Base-by-base conservation (phyloP, 1,139 yeast species). In the Suhomyces bribrorum region DNA sequence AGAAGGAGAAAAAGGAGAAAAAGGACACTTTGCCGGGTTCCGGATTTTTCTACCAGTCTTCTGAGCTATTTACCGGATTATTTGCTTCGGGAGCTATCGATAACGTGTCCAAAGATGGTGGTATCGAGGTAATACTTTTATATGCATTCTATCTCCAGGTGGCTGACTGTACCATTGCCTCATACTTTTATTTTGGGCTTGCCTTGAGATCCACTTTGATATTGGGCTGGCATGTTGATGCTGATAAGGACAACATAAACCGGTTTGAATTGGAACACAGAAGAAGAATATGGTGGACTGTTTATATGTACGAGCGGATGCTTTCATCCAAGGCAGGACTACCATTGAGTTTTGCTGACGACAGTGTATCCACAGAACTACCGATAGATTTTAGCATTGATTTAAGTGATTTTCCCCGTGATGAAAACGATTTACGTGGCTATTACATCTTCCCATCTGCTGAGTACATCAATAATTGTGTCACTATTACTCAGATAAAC, bases 271-370 rank as follows among this genome's bases (percentile, higher is more conserved):
- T 84, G 37, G 96, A 87, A 50, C 95, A 87, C 57, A 67, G 94
- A 48, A 69, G 95, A 54, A 66, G 96, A 49, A 64, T 87, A 14
- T 87, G 95, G 92, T 87, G 96, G 96, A 86, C 95, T 0, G 90
- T 86, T 8, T 86, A 86, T 60, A 86, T 86, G 86, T 83, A 83
- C 54, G 96, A 87, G 62, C 64, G 95, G 57, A 86, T 86, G 88
- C 64, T 86, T 31, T 82, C 89, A 14, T 83, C 94, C 9, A 87
- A 87, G 53, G 90, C 92, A 1, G 96, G 96, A 0, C 65, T 86
- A 26, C 95, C 96, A 0, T 61, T 86, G 31, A 81, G 90, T 39
- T 74, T 86, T 47, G 81, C 87, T 1, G 95, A 86, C 55, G 86
- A 83, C 48, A 83, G 86, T 46, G 85, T 86, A 14, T 78, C 86